Percentiles rank a stretch among this genome's conserved stretches.
Conservation (phyloP, 2,329 filamentous ascomycete genomes). For the Tolypocladium tundrense region DNA sequence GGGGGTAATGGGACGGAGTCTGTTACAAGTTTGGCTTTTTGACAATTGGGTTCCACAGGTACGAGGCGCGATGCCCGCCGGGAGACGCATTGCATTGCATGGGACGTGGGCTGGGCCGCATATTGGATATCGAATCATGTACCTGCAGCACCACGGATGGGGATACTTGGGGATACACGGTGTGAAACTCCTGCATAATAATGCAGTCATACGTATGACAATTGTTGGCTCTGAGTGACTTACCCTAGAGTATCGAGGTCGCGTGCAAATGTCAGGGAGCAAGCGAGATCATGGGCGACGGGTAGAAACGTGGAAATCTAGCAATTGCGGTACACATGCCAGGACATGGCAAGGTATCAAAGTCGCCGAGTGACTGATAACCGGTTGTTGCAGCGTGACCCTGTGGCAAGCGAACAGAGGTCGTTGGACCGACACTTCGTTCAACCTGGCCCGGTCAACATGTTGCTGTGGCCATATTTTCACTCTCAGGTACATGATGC, state of each 20-base stretch:
- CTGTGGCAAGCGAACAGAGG: too few species aligned
- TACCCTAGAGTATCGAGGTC: not conserved
- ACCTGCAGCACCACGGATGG: not conserved
- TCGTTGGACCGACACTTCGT: too few species aligned
- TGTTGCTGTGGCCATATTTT: too few species aligned
- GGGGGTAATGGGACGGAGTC: not conserved
- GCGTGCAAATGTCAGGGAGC: too few species aligned
- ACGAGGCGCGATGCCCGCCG: not conserved
- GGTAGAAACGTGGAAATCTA: too few species aligned
- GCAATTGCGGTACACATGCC: too few species aligned
- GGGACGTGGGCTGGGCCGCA: not conserved
- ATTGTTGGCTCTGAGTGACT: not conserved
- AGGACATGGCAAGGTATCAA: too few species aligned
- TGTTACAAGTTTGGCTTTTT: not conserved
- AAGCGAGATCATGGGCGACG: not conserved
- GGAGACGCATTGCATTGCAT: not conserved
- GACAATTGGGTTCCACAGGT: not conserved
- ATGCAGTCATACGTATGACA: not conserved
- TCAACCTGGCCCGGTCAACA: too few species aligned
- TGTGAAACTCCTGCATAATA: not conserved
- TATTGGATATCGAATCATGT: not conserved
- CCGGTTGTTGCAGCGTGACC: too few species aligned
- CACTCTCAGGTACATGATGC: too few species aligned
- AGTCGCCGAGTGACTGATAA: too few species aligned
- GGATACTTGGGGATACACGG: not conserved